A percentile compares a stretch with the other conserved stretches of the same genome.
These are phyloP conservation scores for Ceratocystis harringtonii DNA, from an alignment of 2,329 filamentous ascomycete species.

Conservation along the genomic window DNA sequence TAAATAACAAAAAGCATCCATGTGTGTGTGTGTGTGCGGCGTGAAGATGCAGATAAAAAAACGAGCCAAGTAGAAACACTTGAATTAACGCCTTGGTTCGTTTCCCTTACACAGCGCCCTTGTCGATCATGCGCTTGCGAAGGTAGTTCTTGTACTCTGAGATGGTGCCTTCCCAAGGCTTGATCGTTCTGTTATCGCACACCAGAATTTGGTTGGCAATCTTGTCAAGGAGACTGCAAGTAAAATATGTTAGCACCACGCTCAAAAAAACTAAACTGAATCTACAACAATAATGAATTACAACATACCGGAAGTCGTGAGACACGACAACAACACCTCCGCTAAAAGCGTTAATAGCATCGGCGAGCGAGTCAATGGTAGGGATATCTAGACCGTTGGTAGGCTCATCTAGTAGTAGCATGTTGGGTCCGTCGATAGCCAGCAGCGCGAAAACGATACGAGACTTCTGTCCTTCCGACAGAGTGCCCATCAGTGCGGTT, in stretches of 20 bases:
- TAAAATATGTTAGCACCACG: constrained; percentile 18
- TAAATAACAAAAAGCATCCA: too few species aligned
- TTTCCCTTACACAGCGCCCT: constrained; percentile 58
- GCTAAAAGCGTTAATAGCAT: constrained; percentile 91
- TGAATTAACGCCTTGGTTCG: neutral
- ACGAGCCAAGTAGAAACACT: neutral
- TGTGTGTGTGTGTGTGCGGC: too few species aligned
- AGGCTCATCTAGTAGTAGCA: constrained; percentile 94
- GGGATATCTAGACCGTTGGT: constrained; percentile 99
- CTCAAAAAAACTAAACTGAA: constrained; percentile 18
- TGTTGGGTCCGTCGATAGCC: constrained; percentile 92
- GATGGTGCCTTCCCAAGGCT: constrained; percentile 75
- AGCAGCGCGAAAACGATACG: constrained; percentile 95
- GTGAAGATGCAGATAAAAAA: neutral
- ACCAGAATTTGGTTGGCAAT: constrained; percentile 99
- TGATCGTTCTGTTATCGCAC: constrained; percentile 93
- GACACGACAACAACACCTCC: constrained; percentile 96
- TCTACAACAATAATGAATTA: neutral
- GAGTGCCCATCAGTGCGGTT: constrained; percentile 92
- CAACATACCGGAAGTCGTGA: constrained; percentile 87
- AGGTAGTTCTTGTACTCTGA: constrained; percentile 96
- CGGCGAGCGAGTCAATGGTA: constrained; percentile 91
- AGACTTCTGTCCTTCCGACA: constrained; percentile 95
- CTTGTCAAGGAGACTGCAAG: constrained; percentile 76
- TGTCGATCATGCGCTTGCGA: constrained; percentile 93